A percentile compares a stretch with the other conserved stretches of the same genome.
Conservation (phyloP, 2,329 filamentous ascomycete species). For the Leptographium procerum region DNA sequence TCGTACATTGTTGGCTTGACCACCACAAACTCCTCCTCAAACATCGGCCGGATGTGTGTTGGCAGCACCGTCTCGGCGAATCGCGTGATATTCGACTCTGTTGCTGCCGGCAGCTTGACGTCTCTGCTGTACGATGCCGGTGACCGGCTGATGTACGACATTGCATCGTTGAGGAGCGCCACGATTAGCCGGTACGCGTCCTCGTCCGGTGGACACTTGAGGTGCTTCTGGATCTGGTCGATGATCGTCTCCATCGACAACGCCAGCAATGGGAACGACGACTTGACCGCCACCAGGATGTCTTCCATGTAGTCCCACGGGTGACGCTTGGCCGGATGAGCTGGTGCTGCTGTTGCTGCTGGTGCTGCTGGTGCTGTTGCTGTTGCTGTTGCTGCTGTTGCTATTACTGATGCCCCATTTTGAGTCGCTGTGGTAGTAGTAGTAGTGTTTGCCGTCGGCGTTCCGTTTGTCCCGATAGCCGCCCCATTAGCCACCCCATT, state of each 20-base stretch:
- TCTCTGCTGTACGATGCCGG: constrained; percentile 80
- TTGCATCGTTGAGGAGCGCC: constrained; percentile 88
- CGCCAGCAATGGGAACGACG: constrained; percentile 87
- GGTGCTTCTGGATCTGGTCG: constrained; percentile 96
- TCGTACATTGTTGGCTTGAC: constrained; percentile 97
- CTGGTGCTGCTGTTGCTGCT: neutral
- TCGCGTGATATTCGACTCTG: constrained; percentile 90
- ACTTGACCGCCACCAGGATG: constrained; percentile 90
- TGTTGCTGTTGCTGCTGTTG: constrained; percentile 10
- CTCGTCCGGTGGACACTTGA: constrained; percentile 97
- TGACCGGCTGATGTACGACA: constrained; percentile 84
- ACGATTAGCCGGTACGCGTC: constrained; percentile 96
- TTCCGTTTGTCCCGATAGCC: neutral
- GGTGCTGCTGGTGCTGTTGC: constrained; percentile 13
- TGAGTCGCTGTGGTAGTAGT: neutral
- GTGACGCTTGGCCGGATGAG: constrained; percentile 27
- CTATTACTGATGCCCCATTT: constrained; percentile 19
- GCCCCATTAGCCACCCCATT: too few species aligned
- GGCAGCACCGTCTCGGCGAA: constrained; percentile 96
- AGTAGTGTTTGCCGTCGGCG: constrained; percentile 38
- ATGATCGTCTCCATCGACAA: constrained; percentile 99
- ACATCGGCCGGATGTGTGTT: constrained; percentile 86
- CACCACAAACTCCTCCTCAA: constrained; percentile 92
- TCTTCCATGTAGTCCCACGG: constrained; percentile 97
- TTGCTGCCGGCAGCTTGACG: constrained; percentile 78